These are phyloP conservation scores for Cadophora malorum DNA, from an alignment of 2,329 filamentous ascomycete species.

Conservation along the genomic window DNA sequence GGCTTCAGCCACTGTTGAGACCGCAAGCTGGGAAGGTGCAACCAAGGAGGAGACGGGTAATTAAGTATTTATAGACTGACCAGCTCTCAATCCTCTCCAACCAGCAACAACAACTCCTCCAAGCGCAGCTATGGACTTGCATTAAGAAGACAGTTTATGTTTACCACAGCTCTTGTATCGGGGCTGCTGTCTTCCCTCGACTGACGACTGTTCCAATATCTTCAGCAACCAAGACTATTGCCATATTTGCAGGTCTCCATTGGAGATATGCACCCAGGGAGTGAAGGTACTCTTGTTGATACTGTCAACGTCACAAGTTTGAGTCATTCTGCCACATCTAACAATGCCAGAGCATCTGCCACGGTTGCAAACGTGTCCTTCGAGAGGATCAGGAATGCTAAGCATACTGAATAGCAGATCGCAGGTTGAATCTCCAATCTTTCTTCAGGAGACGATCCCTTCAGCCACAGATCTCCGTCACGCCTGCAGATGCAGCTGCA, in stretches of 20 bases:
- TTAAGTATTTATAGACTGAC: neutral
- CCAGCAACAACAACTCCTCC: neutral
- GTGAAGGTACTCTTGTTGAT: too few relatives aligned
- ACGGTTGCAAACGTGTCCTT: neutral
- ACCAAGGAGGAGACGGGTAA: neutral
- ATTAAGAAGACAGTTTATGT: too few relatives aligned
- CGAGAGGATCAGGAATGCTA: neutral
- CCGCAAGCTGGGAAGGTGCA: neutral
- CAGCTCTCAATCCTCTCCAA: neutral
- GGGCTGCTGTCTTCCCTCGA: too few relatives aligned
- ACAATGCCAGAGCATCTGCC: neutral
- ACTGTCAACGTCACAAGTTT: too few relatives aligned
- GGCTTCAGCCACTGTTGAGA: neutral
- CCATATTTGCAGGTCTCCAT: too few relatives aligned
- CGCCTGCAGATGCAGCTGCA: neutral
- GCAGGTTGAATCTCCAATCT: neutral
- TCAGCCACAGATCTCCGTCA: neutral
- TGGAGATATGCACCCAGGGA: too few relatives aligned
- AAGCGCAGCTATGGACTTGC: neutral
- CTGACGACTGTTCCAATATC: too few relatives aligned
- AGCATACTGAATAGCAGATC: too few relatives aligned
- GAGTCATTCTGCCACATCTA: neutral
- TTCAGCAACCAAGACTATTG: too few relatives aligned
- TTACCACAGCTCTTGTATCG: too few relatives aligned
- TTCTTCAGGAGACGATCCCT: neutral